phyloP scores from a whole-genome alignment of 371 early-diverging fungal genomes.

The Saksenaea oblongispora region DNA sequence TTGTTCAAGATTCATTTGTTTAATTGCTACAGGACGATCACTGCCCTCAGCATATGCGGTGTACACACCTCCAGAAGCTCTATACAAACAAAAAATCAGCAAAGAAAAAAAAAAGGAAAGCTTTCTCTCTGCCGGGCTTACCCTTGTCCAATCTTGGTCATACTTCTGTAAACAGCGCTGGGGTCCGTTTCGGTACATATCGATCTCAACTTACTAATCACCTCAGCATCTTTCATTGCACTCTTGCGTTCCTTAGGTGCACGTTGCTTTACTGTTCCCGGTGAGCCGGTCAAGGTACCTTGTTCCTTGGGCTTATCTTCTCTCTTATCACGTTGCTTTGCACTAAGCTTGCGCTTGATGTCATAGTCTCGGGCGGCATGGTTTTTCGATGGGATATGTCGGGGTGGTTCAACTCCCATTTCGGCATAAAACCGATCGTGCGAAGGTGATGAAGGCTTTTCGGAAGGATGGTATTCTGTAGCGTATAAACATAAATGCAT shows the following conservation, averaged over 20 bases:
- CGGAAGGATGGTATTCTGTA: slow-evolving; percentile 9
- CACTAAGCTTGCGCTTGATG: slow-evolving; percentile 45
- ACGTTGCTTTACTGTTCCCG: slow-evolving; percentile 47
- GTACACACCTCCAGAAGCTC: slow-evolving; percentile 94
- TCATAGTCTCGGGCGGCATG: slow-evolving; percentile 51
- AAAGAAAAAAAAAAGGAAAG: neutral
- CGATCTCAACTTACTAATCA: slow-evolving; percentile 81
- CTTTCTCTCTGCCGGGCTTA: slow-evolving; percentile 20
- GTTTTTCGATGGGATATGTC: slow-evolving; percentile 11
- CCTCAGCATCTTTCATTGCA: slow-evolving; percentile 63
- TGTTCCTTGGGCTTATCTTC: slow-evolving; percentile 43
- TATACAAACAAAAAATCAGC: slow-evolving; percentile 16
- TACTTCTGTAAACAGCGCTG: slow-evolving; percentile 70
- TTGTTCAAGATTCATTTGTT: slow-evolving; percentile 94
- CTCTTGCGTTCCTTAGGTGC: slow-evolving; percentile 46
- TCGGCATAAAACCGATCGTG: slow-evolving; percentile 15
- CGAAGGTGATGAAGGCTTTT: neutral
- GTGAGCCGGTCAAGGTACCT: slow-evolving; percentile 37
- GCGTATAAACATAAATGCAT: neutral
- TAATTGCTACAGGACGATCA: slow-evolving; percentile 83
- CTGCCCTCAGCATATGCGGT: slow-evolving; percentile 77
- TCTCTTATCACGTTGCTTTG: slow-evolving; percentile 54
- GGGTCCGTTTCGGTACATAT: slow-evolving; percentile 94
- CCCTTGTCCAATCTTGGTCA: slow-evolving; percentile 96
- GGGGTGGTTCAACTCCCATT: slow-evolving; percentile 16